Evolutionary conservation across 2,329 filamentous ascomycete species (phyloP).

Genomic region (Ophiostoma ips): DNA sequence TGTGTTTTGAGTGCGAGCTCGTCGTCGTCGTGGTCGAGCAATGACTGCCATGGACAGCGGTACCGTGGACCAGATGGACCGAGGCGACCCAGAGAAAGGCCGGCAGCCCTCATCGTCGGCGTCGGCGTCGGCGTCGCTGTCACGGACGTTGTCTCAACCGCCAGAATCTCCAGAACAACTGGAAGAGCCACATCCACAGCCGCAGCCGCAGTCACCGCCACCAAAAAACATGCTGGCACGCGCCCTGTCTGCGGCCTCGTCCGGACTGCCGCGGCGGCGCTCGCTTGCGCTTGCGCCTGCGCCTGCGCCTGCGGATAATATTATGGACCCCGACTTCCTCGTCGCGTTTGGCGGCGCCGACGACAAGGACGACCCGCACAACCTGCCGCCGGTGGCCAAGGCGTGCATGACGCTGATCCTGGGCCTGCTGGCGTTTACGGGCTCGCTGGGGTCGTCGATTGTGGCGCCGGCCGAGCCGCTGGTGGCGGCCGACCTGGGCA

Average conservation of each 20-base stretch:
- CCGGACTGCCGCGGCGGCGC: background rate
- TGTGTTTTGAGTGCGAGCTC: too few species aligned
- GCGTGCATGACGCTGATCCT: conserved; percentile 33
- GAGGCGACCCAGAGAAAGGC: background rate
- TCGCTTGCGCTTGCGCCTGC: background rate
- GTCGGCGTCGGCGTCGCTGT: background rate
- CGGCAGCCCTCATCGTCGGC: background rate
- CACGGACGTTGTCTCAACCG: background rate
- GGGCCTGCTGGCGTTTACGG: conserved; percentile 34
- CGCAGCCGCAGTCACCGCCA: background rate
- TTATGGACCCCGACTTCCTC: conserved; percentile 8
- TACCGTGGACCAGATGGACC: background rate
- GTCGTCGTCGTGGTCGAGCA: too few species aligned
- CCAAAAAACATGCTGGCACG: background rate
- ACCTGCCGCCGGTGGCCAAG: conserved; percentile 30
- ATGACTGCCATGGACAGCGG: background rate
- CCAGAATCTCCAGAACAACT: background rate
- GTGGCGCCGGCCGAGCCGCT: conserved; percentile 30
- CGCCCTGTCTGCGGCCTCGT: background rate
- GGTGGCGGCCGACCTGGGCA: conserved; percentile 28
- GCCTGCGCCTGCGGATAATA: too few species aligned
- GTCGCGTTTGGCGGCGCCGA: conserved; percentile 13
- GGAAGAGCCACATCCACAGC: background rate
- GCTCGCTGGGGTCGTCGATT: conserved; percentile 35
- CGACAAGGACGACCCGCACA: conserved; percentile 31